Evolutionary conservation across 2,329 filamentous ascomycete species (phyloP).

Genomic region (Fusarium hostae): DNA sequence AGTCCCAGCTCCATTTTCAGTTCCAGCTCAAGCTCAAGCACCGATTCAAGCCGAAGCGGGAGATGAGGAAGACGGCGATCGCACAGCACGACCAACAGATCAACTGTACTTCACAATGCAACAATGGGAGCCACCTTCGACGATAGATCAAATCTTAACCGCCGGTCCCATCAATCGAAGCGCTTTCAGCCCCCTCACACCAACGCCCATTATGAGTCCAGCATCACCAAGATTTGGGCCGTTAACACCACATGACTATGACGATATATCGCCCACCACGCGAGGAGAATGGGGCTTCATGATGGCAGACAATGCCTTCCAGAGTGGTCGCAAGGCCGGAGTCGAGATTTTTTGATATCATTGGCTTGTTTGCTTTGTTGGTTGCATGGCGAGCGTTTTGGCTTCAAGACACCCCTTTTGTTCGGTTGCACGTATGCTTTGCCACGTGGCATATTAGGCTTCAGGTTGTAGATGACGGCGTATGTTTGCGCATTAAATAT

Average conservation of each 20-base stretch:
- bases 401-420: conserved; percentile 19
- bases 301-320: conserved; percentile 61
- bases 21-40: not conserved
- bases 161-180: conserved; percentile 36
- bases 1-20: not conserved
- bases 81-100: conserved; percentile 53
- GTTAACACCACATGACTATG: conserved; percentile 67
- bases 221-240: conserved; percentile 54
- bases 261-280: conserved; percentile 71
- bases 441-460: conserved; percentile 14
- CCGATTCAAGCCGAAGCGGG: conserved; percentile 27
- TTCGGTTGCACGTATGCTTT: conserved; percentile 11
- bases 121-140: conserved; percentile 46
- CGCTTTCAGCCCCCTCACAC: conserved; percentile 39
- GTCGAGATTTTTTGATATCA: conserved; percentile 53
- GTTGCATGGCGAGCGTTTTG: conserved; percentile 20
- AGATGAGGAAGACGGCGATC: conserved; percentile 51
- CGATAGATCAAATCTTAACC: conserved; percentile 59
- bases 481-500: conserved; percentile 2
- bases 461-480: conserved; percentile 20
- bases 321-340: conserved; percentile 57
- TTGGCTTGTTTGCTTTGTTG: not conserved
- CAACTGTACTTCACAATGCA: conserved; percentile 43
- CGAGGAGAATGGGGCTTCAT: conserved; percentile 72
- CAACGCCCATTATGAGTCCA: conserved; percentile 39